Evolutionary conservation across 306 rosid genomes (phyloP), one percentile per base, ranked within the genome.

Genomic region (Betula pendula): DNA sequence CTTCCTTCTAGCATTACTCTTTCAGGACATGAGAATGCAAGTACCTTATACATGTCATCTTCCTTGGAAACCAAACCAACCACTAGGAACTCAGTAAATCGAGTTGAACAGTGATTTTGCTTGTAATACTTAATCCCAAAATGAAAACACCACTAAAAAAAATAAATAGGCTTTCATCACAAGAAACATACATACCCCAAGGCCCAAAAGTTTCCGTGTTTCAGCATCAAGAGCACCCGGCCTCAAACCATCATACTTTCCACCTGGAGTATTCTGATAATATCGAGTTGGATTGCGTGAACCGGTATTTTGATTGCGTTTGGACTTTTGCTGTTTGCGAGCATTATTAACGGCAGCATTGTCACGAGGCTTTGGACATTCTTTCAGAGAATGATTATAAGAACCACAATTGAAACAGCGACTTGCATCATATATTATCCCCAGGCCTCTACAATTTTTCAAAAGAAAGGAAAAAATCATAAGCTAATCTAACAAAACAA

Each of bases 391-490:
- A 53, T 95, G 99, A 79, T 58, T 90, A 83, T 95, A 95, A 76
- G 99, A 93, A 76, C 97, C 97, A 80, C 99, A 95, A 76, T 95
- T 95, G 77, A 95, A 95, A 83, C 97, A 95, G 72, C 99, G 92
- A 79, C 88, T 85, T 70, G 97, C 97, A 80, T 43, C 84, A 60
- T 78, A 96, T 81, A 95, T 68, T 72, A 92, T 89, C 93, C 87
- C 86, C 83, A 81, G 76, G 62, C 98, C 96, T 74, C 98, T 95
- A 45, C 9, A 85, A 75, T 73, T 74, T 74, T 80, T 66, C 65
- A 22, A n/a, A 35, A 35, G 20, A 45, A 25, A 22, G n/a, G 31
- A 24, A 80, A 55, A 48, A 29, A 45, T 82, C 27, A 74, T 51
- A 79, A 76, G 49, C 33, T 22, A 76, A 42, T 66, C 45, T 24